Conservation (phyloP, 768 basidiomycete species). For the Auricularia heimuer region DNA sequence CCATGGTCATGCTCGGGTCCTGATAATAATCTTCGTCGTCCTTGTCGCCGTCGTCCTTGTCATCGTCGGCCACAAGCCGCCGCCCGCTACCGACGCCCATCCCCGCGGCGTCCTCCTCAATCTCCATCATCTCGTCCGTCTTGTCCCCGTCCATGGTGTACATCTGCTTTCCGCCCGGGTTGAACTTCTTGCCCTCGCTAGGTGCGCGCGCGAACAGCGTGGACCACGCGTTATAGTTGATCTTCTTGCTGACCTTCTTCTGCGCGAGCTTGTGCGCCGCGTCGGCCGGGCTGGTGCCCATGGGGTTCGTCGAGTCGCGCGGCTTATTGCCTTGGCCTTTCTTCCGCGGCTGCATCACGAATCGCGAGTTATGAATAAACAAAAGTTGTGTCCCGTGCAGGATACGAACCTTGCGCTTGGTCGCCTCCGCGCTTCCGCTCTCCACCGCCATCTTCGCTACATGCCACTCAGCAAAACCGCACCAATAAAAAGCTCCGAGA, state of each 20-base stretch:
- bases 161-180: neutral
- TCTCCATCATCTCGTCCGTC: neutral
- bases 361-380: constrained; percentile 3
- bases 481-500: neutral
- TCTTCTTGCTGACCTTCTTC: constrained; percentile 80
- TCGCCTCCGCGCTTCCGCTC: constrained; percentile 28
- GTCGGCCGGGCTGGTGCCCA: constrained; percentile 64
- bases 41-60: neutral
- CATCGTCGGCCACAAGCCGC: neutral
- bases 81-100: neutral
- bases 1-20: neutral
- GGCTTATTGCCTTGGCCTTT: constrained; percentile 39
- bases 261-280: constrained; percentile 69
- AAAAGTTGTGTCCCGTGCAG: constrained; percentile 13
- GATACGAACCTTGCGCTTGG: constrained; percentile 74
- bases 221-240: constrained; percentile 87
- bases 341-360: constrained; percentile 46
- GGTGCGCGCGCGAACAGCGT: constrained; percentile 42
- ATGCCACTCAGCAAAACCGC: constrained; percentile 36
- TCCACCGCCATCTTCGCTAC: constrained; percentile 41
- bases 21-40: neutral
- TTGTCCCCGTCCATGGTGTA: neutral
- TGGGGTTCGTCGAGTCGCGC: constrained; percentile 62
- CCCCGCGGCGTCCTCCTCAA: neutral
- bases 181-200: neutral